Evolutionary conservation across 1,284 basidiomycete species (phyloP).

Genomic region (Ceraceosorus bombacis): DNA sequence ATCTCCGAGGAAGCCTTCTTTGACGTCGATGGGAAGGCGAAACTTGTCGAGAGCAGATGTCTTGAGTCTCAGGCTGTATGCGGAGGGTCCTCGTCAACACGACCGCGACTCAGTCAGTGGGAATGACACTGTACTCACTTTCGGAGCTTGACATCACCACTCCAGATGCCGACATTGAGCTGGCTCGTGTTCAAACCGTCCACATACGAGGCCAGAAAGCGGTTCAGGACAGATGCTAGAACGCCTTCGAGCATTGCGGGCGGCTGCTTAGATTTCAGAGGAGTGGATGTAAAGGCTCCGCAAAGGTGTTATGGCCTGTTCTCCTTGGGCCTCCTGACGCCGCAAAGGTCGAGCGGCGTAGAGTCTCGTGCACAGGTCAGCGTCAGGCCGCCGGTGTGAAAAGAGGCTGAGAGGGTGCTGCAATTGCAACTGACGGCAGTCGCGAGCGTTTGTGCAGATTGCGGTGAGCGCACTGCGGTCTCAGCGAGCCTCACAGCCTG

Average conservation of each 20-base stretch:
- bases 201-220: conserved; percentile 88
- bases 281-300: too few relatives aligned
- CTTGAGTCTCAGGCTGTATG: conserved; percentile 65
- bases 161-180: conserved; percentile 87
- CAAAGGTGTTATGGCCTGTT: too few relatives aligned
- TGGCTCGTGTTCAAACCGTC: conserved; percentile 92
- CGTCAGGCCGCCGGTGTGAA: too few relatives aligned
- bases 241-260: conserved; percentile 44
- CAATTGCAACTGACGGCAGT: too few relatives aligned
- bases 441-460: too few relatives aligned
- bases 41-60: conserved; percentile 94
- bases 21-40: conserved; percentile 86
- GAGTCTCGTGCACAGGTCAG: too few relatives aligned
- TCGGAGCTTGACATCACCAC: conserved; percentile 78
- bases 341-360: too few relatives aligned
- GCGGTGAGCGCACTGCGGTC: too few relatives aligned
- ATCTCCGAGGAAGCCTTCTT: conserved; percentile 84
- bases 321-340: too few relatives aligned
- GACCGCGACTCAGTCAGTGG: not conserved
- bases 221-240: conserved; percentile 56
- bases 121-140: conserved; percentile 20
- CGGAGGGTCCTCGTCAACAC: not conserved
- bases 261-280: too few relatives aligned
- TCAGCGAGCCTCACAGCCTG: too few relatives aligned
- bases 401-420: too few relatives aligned